phyloP scores from a whole-genome alignment of 2,329 filamentous ascomycete species.

The Aureobasidium namibiae region DNA sequence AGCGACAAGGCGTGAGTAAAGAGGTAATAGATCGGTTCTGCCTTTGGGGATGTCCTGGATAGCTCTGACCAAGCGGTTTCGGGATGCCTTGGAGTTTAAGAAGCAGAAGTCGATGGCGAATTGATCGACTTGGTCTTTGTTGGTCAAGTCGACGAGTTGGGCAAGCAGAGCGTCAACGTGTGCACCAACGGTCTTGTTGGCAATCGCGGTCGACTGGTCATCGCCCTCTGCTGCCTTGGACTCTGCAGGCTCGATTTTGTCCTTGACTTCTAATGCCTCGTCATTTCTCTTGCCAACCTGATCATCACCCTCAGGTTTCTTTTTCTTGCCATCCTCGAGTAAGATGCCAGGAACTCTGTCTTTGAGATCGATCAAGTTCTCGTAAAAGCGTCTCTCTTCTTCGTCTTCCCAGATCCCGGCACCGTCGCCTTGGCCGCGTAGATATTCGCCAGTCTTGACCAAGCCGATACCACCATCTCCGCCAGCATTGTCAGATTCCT shows the following conservation, averaged over 20 bases:
- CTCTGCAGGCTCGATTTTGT: slow-evolving; percentile 29
- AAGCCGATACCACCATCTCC: slow-evolving; percentile 78
- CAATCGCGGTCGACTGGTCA: slow-evolving; percentile 86
- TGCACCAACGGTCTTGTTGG: slow-evolving; percentile 94
- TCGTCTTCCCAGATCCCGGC: slow-evolving; percentile 98
- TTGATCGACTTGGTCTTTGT: slow-evolving; percentile 85
- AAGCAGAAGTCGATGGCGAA: slow-evolving; percentile 96
- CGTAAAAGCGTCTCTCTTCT: slow-evolving; percentile 94
- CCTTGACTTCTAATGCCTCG: slow-evolving; percentile 34
- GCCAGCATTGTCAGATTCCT: slow-evolving; percentile 58
- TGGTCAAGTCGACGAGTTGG: slow-evolving; percentile 82
- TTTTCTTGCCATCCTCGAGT: slow-evolving; percentile 90
- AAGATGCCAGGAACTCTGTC: slow-evolving; percentile 92
- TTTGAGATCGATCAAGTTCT: slow-evolving; percentile 89
- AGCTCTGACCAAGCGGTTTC: slow-evolving; percentile 87
- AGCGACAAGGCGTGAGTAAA: slow-evolving; percentile 86
- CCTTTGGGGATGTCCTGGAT: slow-evolving; percentile 93
- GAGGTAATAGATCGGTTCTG: slow-evolving; percentile 78
- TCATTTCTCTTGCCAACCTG: slow-evolving; percentile 65
- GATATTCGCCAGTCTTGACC: slow-evolving; percentile 87
- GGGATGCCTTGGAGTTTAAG: slow-evolving; percentile 93
- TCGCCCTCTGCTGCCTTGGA: slow-evolving; percentile 54
- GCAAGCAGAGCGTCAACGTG: slow-evolving; percentile 88
- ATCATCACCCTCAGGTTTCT: slow-evolving; percentile 75
- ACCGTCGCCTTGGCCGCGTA: slow-evolving; percentile 81